Evolutionary conservation across 2,329 filamentous ascomycete genomes (phyloP), one percentile per base, ranked within the genome.

Genomic region (Fusarium metavorans): DNA sequence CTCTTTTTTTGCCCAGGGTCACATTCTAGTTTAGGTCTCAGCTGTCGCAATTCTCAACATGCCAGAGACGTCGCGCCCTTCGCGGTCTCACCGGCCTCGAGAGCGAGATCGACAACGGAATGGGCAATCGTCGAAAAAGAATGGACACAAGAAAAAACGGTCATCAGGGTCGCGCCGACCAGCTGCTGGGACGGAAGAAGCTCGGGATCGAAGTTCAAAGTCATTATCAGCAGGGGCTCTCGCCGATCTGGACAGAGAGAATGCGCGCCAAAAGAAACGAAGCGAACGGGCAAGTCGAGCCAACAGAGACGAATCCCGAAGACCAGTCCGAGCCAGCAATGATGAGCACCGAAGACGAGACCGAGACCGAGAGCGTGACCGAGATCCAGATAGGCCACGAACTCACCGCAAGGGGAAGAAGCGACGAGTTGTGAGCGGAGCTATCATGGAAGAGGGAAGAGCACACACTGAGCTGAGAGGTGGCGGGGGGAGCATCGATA

Each of bases 381-480:
- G 77, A 48, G 68, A 79, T 50, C 73, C 72, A 7, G 77, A 75
- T 34, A 76, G 64, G 58, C 80, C 83, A 13, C 80, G 83, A 45
- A 85, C 76, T 71, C 81, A 81, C 16, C 80, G 79, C 62, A 83
- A 83, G 59, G 81, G 82, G 48, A 88, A 87, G 73, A 90, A 90
- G 78, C 87, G 87, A 66, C 85, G 93, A 70, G 86, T 93, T n/a
- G 91, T 93, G 23, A 94, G 92, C 72, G 92, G 92, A 23, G 91
- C 91, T 0, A 83, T 92, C 20, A 84, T 93, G 75, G 93, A 94
- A 78, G 92, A 94, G 80, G 92, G 92, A 0, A 82, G 85, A n/a
- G 82, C 82, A 8, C 80, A 75, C 23, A 81, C 82, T 7, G 82
- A 80, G 3, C 63, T 88, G 7, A 81, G 87, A 69, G 87, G 87